Evolutionary conservation across 2,329 filamentous ascomycete species (phyloP).

Genomic region (Curvularia verruculosa): DNA sequence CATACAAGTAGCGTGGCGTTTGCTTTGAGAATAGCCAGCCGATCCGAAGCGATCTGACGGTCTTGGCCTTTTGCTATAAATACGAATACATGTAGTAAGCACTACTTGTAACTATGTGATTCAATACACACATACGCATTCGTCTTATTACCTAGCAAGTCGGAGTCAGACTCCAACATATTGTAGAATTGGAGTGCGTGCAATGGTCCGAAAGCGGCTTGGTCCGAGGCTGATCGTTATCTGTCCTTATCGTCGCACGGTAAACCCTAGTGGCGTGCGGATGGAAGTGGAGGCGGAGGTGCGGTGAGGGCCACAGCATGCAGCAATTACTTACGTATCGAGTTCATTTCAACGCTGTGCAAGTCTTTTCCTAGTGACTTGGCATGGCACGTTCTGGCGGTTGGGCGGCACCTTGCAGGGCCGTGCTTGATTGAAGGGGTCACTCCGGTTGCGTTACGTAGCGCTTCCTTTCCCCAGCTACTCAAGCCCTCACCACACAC

Average conservation of each 20-base stretch:
- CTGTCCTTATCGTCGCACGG: conserved; percentile 29
- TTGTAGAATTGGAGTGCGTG: not conserved
- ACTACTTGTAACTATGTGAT: not conserved
- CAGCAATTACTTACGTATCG: conserved; percentile 13
- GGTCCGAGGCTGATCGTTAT: conserved; percentile 23
- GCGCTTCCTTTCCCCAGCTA: conserved; percentile 24
- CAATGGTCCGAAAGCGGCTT: not conserved
- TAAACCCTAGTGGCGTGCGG: not conserved
- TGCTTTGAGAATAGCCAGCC: not conserved
- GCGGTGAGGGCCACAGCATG: conserved; percentile 4
- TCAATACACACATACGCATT: not conserved
- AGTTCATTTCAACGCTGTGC: conserved; percentile 12
- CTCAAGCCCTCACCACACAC: conserved; percentile 22
- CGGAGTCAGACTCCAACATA: not conserved
- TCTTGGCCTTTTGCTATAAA: not conserved
- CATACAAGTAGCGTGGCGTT: conserved; percentile 8
- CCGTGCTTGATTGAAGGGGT: conserved; percentile 24
- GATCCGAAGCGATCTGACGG: not conserved
- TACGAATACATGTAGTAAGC: conserved; percentile 1
- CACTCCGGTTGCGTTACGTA: conserved; percentile 24
- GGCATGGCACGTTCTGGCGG: conserved; percentile 16
- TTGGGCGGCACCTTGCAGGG: conserved; percentile 22
- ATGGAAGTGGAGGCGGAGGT: not conserved
- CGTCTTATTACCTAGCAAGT: not conserved
- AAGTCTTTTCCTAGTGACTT: conserved; percentile 16